Base-by-base conservation (phyloP, 2,329 filamentous ascomycete genomes). In the Metarhizium rileyi region DNA sequence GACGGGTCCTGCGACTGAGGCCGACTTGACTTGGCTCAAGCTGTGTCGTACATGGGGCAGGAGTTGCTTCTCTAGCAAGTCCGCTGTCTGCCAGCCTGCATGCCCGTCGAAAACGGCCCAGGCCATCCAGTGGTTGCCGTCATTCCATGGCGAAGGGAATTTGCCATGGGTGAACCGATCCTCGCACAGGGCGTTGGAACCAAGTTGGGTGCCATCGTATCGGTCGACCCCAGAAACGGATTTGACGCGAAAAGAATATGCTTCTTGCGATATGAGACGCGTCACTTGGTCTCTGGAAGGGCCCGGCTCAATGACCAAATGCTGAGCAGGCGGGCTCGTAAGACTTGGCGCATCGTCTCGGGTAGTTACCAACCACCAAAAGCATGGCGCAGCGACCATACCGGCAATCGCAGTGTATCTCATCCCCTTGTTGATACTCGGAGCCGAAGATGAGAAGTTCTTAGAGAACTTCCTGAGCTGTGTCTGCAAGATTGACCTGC, bases 101-200 rank as follows among this genome's bases (percentile, higher is more conserved):
- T 67, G 65, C 0, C 64, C 64, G 47, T 67, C 64, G 40, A 67
- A 66, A 22, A 66, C 59, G 4, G 59, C 63, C 62, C 62, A 64
- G 8, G 62, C 56, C 51, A 63, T 57, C 64, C 63, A 65, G 10
- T 57, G 59, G 44, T 47, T 57, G 18, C 36, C 44, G 22, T 47
- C 28, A 18, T 44, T 6, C 36, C 47, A 49, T 2, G 22, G 60
- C 2, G 2, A 36, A 16, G n/a, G 6, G 8, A 36, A 16, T n/a
- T n/a, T n/a, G 33, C n/a, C 33, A 36, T 36, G 33, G 33, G 33
- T 36, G 33, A 36, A 36, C 2, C 16, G 2, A 16, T 36, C 33
- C 4, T 36, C 33, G 14, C 33, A 36, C 2, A 16, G 33, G 33
- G 10, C n/a, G 12, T 36, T 36, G 14, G 33, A 36, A 18, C 10